Evolutionary conservation across 2,329 filamentous ascomycete genomes (phyloP), one percentile per base, ranked within the genome.

Genomic region (Trichocomaceae sp.): DNA sequence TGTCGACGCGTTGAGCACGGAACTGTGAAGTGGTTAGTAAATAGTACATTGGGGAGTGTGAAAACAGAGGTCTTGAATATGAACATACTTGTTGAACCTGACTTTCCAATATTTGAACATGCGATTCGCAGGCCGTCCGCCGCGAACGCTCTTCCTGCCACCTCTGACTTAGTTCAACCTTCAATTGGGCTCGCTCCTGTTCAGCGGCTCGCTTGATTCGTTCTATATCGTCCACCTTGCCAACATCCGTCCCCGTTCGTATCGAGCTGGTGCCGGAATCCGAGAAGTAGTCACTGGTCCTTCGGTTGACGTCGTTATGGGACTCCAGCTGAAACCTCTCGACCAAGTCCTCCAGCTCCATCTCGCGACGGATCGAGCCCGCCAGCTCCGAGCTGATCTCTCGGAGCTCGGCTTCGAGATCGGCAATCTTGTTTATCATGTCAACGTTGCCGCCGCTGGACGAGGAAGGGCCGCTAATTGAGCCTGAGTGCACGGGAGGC

Each of bases 271-370:
- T 86, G 31, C 93, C 93, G 5, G 91, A 96, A 70, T 99, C 93
- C 2, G 93, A 99, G 69, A 93, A 99, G 74, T 99, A 97, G 73
- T 99, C 93, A 73, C 93, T 97, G 9, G 89, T 95, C 58, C 92
- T 83, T 68, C 87, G 86, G 59, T 82, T 84, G 26, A 79, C 67
- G n/a, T 77, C 71, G 64, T 62, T 76, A 67, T 70, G 78, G 73
- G 65, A 79, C 65, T 96, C 90, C n/a, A 83, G 76, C 69, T 96
- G 91, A 62, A 95, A 75, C 56, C 87, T 81, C 61, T 99, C 93
- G 0, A 97, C 85, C 47, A 97, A 79, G 70, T 99, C 93, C 71
- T 99, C 93, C 31, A 99, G 74, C 63, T 99, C 93, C 82, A 99
- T 92, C 75, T 99, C 93, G 58, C 93, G 84, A 64, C 88, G 84